Evolutionary conservation across 768 basidiomycete genomes (phyloP).

Genomic region (Russula earlei): DNA sequence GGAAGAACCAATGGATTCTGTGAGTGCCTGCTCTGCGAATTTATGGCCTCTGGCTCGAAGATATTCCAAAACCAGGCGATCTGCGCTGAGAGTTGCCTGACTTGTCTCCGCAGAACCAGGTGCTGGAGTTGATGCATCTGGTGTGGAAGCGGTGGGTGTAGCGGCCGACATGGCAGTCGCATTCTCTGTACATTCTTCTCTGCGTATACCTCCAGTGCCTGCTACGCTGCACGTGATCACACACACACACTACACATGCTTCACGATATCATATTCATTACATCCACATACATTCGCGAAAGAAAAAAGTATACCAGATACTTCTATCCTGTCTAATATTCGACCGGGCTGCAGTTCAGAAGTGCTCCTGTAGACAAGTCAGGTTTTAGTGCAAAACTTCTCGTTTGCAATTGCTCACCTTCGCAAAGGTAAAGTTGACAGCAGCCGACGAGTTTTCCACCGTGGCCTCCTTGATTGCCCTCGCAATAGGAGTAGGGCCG

Average conservation of each 20-base stretch:
- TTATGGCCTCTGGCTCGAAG: constrained; percentile 39
- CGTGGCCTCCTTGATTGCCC: constrained; percentile 66
- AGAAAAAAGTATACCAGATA: background rate
- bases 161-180: constrained; percentile 34
- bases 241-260: too few species aligned
- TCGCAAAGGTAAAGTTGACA: constrained; percentile 74
- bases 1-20: constrained; percentile 31
- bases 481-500: constrained; percentile 68
- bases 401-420: constrained; percentile 39
- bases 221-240: background rate
- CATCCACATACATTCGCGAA: background rate
- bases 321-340: background rate
- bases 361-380: constrained; percentile 42
- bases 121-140: constrained; percentile 33
- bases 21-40: constrained; percentile 34
- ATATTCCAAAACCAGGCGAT: constrained; percentile 40
- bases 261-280: background rate
- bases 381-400: constrained; percentile 6
- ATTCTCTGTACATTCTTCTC: background rate
- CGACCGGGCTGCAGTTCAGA: constrained; percentile 32
- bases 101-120: constrained; percentile 33
- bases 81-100: constrained; percentile 34
- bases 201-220: background rate
- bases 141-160: constrained; percentile 44
- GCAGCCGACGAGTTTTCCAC: constrained; percentile 41